A percentile compares a stretch with the other conserved stretches of the same genome.
These are phyloP conservation scores for Saccharomycopsis selenospora DNA, from an alignment of 805 yeast genomes.

Conservation along the genomic window DNA sequence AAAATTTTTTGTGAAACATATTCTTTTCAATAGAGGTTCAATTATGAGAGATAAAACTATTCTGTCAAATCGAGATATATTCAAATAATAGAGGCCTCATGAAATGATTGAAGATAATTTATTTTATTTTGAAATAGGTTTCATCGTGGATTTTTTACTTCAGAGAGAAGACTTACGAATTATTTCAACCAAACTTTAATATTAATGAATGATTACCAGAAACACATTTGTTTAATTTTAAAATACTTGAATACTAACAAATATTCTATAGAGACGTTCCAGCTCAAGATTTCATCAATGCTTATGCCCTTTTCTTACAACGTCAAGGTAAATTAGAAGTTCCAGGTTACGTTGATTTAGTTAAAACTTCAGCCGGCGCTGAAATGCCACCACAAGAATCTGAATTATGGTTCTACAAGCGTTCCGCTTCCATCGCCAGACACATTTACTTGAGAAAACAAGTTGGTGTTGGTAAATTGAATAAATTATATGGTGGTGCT, in stretches of 20 bases:
- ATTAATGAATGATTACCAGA: neutral
- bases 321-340: slow-evolving; percentile 99
- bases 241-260: slow-evolving; percentile 30
- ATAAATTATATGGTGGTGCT: slow-evolving; percentile 99
- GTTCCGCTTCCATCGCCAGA: slow-evolving; percentile 99
- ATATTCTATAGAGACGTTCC: slow-evolving; percentile 88
- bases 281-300: slow-evolving; percentile 99
- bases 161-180: neutral
- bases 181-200: neutral
- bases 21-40: too few species aligned
- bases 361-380: slow-evolving; percentile 98
- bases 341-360: slow-evolving; percentile 99
- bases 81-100: too few species aligned
- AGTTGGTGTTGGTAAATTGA: slow-evolving; percentile 98
- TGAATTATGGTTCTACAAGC: slow-evolving; percentile 99
- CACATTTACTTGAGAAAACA: slow-evolving; percentile 99
- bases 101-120: too few species aligned
- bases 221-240: neutral
- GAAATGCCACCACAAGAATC: slow-evolving; percentile 99
- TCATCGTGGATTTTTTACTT: neutral
- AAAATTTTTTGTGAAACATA: too few species aligned
- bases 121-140: neutral
- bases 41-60: too few species aligned
- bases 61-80: too few species aligned
- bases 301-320: slow-evolving; percentile 99